Evolutionary conservation across 495 filamentous ascomycete species (phyloP).

Genomic region (Hypoxylon cercidicola): DNA sequence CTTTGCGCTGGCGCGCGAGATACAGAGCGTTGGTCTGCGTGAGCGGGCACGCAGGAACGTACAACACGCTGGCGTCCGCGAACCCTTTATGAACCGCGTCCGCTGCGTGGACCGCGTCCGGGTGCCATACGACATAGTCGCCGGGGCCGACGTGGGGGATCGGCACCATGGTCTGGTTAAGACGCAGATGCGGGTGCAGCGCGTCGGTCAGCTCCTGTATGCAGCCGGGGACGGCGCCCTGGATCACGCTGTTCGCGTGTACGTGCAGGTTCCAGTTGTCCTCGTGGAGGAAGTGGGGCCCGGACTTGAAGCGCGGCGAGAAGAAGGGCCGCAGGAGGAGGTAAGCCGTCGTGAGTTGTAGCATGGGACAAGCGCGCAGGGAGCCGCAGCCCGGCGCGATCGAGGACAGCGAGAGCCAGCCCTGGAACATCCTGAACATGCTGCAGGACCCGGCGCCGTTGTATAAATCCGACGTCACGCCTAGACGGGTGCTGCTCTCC

Average conservation of each 20-base stretch:
- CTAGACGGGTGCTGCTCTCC: slow-evolving; percentile 76
- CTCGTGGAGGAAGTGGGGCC: slow-evolving; percentile 37
- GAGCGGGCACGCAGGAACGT: slow-evolving; percentile 85
- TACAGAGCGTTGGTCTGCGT: slow-evolving; percentile 80
- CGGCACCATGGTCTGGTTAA: slow-evolving; percentile 75
- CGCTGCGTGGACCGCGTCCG: slow-evolving; percentile 61
- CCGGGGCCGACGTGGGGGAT: slow-evolving; percentile 79
- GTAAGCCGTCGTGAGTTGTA: slow-evolving; percentile 81
- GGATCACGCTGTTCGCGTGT: slow-evolving; percentile 65
- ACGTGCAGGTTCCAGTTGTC: slow-evolving; percentile 50
- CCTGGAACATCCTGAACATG: slow-evolving; percentile 90
- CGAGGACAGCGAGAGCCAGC: slow-evolving; percentile 78
- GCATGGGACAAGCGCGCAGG: slow-evolving; percentile 79
- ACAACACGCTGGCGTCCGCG: slow-evolving; percentile 60
- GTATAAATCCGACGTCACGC: slow-evolving; percentile 79
- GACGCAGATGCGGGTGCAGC: slow-evolving; percentile 80
- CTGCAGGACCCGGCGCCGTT: slow-evolving; percentile 82
- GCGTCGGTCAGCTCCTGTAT: slow-evolving; percentile 76
- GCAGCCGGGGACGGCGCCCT: slow-evolving; percentile 79
- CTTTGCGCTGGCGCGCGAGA: slow-evolving; percentile 74
- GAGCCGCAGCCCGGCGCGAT: slow-evolving; percentile 74
- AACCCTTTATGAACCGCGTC: slow-evolving; percentile 55
- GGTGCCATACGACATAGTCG: slow-evolving; percentile 92
- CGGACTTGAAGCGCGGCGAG: slow-evolving; percentile 51
- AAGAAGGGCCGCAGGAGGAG: slow-evolving; percentile 89